phyloP scores from a whole-genome alignment of 2,329 filamentous ascomycete species.

The Phialophora verrucosa region DNA sequence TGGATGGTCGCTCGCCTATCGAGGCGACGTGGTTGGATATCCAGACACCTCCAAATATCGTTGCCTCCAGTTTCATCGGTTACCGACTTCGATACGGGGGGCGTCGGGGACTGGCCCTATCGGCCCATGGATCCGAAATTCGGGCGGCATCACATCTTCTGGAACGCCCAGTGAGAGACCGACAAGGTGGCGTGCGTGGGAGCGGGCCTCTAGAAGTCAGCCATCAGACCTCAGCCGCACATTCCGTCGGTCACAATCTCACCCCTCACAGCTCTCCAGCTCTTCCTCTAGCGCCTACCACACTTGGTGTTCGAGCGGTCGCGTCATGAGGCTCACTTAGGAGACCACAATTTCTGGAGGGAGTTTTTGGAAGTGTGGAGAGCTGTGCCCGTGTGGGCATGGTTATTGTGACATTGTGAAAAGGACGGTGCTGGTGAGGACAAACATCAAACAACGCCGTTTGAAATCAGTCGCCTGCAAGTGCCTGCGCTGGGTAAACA shows the following conservation, averaged over 20 bases:
- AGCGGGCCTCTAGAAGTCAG: too few species aligned
- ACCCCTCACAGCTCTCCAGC: neutral
- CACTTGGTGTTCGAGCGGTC: neutral
- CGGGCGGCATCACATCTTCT: neutral
- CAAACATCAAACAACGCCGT: neutral
- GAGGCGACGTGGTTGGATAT: conserved; percentile 11
- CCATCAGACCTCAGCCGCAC: conserved; percentile 3
- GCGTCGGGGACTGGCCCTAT: neutral
- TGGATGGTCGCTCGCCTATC: conserved; percentile 1
- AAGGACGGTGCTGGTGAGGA: neutral
- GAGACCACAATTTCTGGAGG: neutral
- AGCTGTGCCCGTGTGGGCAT: neutral
- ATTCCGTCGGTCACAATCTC: neutral
- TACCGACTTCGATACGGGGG: neutral
- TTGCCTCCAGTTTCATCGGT: neutral
- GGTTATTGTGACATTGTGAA: neutral
- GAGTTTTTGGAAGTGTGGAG: neutral
- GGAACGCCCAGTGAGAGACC: neutral
- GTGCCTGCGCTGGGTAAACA: neutral
- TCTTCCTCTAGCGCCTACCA: neutral
- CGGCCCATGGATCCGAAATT: neutral
- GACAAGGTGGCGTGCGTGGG: neutral
- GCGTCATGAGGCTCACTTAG: neutral
- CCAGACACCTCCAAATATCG: neutral
- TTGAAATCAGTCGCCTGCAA: neutral